These are phyloP conservation scores for Lentinus polychrous DNA, from an alignment of 1,284 basidiomycete genomes.

Conservation along the genomic window DNA sequence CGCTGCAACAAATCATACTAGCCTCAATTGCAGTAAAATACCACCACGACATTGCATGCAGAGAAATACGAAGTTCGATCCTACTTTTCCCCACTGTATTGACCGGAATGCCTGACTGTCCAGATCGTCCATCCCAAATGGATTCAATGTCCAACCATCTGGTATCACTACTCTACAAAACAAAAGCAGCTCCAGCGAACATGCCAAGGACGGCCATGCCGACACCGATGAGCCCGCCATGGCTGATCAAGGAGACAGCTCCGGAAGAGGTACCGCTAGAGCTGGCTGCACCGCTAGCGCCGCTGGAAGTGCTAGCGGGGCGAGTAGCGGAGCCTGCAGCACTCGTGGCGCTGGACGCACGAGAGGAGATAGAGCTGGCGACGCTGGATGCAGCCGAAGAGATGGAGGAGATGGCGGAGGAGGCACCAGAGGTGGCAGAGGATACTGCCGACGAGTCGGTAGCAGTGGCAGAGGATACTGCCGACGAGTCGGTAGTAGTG, in stretches of 20 bases:
- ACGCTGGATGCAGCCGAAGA: not conserved
- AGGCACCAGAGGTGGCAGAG: constrained; percentile 4
- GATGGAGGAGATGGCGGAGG: constrained; percentile 6
- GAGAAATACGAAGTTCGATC: too few relatives aligned
- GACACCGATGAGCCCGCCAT: not conserved
- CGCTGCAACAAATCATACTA: too few relatives aligned
- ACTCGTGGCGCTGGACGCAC: not conserved
- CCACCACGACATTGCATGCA: too few relatives aligned
- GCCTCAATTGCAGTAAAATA: too few relatives aligned
- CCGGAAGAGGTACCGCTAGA: not conserved
- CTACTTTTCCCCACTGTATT: too few relatives aligned
- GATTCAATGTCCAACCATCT: too few relatives aligned
- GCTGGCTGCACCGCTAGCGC: not conserved
- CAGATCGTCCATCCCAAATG: too few relatives aligned
- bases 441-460: constrained; percentile 1
- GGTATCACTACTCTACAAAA: constrained; percentile 2
- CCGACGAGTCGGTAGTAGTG: constrained; percentile 2
- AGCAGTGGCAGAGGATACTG: constrained; percentile 1
- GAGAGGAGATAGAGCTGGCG: not conserved
- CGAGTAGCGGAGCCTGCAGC: not conserved
- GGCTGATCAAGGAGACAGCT: not conserved
- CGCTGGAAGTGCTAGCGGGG: not conserved
- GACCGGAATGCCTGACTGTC: too few relatives aligned
- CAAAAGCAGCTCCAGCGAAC: constrained; percentile 7
- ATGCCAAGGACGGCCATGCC: constrained; percentile 5